Percentiles rank a stretch among this genome's conserved stretches.
phyloP scores from a whole-genome alignment of 2,329 filamentous ascomycete genomes.

The Alternaria sp. region DNA sequence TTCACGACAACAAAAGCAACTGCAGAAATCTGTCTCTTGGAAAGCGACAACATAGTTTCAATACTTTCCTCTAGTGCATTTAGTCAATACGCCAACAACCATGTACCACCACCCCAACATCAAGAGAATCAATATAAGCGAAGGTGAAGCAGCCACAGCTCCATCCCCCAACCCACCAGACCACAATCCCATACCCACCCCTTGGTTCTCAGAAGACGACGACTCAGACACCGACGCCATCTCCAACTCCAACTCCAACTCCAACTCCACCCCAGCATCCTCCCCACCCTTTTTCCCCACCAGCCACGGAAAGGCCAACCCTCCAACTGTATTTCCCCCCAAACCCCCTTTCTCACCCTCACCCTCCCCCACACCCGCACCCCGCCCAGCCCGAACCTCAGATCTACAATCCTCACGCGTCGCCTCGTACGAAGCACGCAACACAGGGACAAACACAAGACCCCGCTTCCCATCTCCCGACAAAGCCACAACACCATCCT shows the following conservation, averaged over 20 bases:
- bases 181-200: neutral
- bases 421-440: slow-evolving; percentile 1
- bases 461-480: neutral
- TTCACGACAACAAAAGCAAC: no score
- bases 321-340: neutral
- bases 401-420: neutral
- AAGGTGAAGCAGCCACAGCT: neutral
- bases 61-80: neutral
- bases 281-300: neutral
- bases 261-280: neutral
- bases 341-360: neutral
- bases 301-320: neutral
- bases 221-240: neutral
- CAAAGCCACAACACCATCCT: neutral
- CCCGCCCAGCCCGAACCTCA: neutral
- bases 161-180: neutral
- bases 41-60: neutral
- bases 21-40: no score
- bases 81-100: neutral
- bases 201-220: neutral
- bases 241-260: neutral
- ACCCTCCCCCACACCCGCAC: neutral
- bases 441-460: neutral
- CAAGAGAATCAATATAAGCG: neutral
- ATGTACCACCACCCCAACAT: neutral